Base-by-base conservation (phyloP, 1,284 basidiomycete genomes). In the Cryptococcus neoformans region DNA sequence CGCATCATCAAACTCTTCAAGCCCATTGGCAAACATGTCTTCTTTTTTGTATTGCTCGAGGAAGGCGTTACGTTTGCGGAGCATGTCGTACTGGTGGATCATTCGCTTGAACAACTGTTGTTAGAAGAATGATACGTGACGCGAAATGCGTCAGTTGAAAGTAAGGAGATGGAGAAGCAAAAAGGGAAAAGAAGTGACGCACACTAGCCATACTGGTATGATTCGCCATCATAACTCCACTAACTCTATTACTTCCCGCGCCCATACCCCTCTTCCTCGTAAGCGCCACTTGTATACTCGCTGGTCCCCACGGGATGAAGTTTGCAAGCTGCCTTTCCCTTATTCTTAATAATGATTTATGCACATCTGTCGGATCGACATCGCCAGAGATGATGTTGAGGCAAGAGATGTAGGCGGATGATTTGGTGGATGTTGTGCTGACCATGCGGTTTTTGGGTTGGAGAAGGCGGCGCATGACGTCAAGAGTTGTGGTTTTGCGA, bases 381-480 rank as follows among this genome's bases (percentile, higher is more conserved):
- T 99, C 95, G 40, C 95, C 94, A 73, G 96, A 92, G 62, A 99
- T 99, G 73, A 99, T 97, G 78, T 99, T 98, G 64, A 99, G 82
- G 68, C 95, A 95, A 39, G 93, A 97, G 69, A 99, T 95, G 77
- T 98, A 99, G 73, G 94, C 97, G 0, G 89, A 88, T 0, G 87
- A 88, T 73, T 92, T 92, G 75, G 88, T 92, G 2, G 90, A 88
- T 28, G 85, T 86, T 4, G 94, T 97, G n/a, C 90, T 92, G 2
- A 99, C 95, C 87, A 99, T 92, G 48, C 96, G 87, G 78, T 99
- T 99, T 81, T 98, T 99, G 28, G 96, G 95, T 73, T 99, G 96
- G 9, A 99, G 81, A 1, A 99, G 81, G 21, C 96, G 87, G 11
- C 96, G 88, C 96, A 99, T 99, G 53, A 99, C 96, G 76, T 99